Evolutionary conservation across 495 filamentous ascomycete species (phyloP).

Genomic region (Penicillium roqueforti): DNA sequence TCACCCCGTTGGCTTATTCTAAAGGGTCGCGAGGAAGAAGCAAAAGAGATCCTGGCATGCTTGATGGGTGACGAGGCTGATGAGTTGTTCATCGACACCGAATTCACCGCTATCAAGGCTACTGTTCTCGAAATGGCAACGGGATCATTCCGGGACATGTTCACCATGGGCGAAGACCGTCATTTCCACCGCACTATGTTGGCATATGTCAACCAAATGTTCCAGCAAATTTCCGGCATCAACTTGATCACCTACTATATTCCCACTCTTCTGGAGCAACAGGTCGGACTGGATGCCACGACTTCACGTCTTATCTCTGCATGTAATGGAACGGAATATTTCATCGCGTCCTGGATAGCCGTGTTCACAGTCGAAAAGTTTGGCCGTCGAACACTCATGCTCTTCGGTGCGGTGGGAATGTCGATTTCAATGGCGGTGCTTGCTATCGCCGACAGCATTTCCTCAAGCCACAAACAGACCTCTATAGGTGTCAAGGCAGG

Average conservation of each 20-base stretch:
- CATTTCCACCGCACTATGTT: slow-evolving; percentile 70
- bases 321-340: slow-evolving; percentile 70
- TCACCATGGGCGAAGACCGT: slow-evolving; percentile 67
- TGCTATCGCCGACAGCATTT: slow-evolving; percentile 44
- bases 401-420: slow-evolving; percentile 69
- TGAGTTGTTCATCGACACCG: slow-evolving; percentile 54
- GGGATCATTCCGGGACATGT: slow-evolving; percentile 62
- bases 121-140: slow-evolving; percentile 68
- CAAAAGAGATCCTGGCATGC: slow-evolving; percentile 57
- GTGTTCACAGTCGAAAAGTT: slow-evolving; percentile 67
- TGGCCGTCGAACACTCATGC: slow-evolving; percentile 67
- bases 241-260: slow-evolving; percentile 75
- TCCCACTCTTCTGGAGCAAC: slow-evolving; percentile 57
- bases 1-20: slow-evolving; percentile 72
- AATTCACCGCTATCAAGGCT: slow-evolving; percentile 71
- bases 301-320: slow-evolving; percentile 66
- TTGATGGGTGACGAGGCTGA: slow-evolving; percentile 52
- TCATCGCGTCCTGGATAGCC: slow-evolving; percentile 66
- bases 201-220: slow-evolving; percentile 73
- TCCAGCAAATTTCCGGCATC: slow-evolving; percentile 74
- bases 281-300: slow-evolving; percentile 51
- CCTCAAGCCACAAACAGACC: slow-evolving; percentile 19
- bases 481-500: slow-evolving; percentile 32
- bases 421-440: slow-evolving; percentile 64
- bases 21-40: slow-evolving; percentile 63